A percentile compares a stretch with the other conserved stretches of the same genome.
phyloP scores from a whole-genome alignment of 2,329 filamentous ascomycete species.

The Ophiostoma sp. region DNA sequence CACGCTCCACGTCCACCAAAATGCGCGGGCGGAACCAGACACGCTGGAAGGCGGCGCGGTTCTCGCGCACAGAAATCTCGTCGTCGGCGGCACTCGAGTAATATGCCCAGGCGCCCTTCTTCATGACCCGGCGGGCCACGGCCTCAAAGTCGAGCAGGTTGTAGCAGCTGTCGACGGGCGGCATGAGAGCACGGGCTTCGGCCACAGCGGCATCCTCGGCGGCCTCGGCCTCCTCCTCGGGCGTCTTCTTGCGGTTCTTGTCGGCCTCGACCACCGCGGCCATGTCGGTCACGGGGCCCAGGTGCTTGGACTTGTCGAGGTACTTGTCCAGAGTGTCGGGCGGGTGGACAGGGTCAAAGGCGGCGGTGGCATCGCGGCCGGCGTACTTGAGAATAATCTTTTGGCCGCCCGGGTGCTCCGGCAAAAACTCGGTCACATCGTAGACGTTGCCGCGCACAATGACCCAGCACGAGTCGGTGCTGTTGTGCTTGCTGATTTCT shows the following conservation, averaged over 20 bases:
- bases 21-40: constrained; percentile 94
- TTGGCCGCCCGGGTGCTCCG: constrained; percentile 82
- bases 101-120: constrained; percentile 95
- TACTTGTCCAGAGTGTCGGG: constrained; percentile 86
- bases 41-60: constrained; percentile 93
- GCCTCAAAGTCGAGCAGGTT: constrained; percentile 96
- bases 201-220: constrained; percentile 64
- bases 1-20: constrained; percentile 82
- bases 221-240: constrained; percentile 62
- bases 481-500: constrained; percentile 40
- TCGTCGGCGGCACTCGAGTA: constrained; percentile 93
- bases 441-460: constrained; percentile 36
- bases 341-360: constrained; percentile 85
- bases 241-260: constrained; percentile 41
- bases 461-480: constrained; percentile 41
- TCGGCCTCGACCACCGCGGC: constrained; percentile 67
- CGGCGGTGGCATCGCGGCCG: constrained; percentile 89
- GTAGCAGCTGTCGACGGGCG: constrained; percentile 81
- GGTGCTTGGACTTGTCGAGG: constrained; percentile 79
- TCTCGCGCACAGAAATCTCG: constrained; percentile 91
- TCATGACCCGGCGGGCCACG: constrained; percentile 87
- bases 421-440: constrained; percentile 43
- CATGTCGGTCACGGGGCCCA: constrained; percentile 85
- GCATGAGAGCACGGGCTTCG: constrained; percentile 73
- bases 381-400: constrained; percentile 98